Conservation (phyloP, 495 filamentous ascomycete genomes). For the Poronia punctata region DNA sequence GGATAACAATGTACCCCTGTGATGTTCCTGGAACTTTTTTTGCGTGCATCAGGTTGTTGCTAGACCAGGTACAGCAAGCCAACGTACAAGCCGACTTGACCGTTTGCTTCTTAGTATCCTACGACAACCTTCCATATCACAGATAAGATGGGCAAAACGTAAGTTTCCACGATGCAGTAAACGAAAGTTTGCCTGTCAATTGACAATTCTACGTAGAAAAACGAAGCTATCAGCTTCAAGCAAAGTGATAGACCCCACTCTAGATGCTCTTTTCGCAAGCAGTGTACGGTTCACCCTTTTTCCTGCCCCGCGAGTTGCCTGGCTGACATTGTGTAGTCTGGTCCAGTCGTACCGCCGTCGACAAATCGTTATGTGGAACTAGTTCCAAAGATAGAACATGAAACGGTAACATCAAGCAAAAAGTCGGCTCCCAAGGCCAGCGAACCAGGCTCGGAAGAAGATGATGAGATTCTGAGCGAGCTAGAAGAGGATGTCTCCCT, state of each 20-base stretch:
- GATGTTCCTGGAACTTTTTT: no score
- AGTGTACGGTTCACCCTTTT: constrained; percentile 54
- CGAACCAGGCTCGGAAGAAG: constrained; percentile 27
- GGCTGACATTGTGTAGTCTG: constrained; percentile 46
- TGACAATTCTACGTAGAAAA: constrained; percentile 21
- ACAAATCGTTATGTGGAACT: constrained; percentile 41
- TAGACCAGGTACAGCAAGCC: no score
- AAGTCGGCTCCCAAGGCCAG: constrained; percentile 19
- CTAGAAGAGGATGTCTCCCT: constrained; percentile 38
- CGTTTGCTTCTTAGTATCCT: no score
- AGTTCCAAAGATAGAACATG: constrained; percentile 24
- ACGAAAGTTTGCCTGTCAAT: not conserved
- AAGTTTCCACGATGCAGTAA: constrained; percentile 12
- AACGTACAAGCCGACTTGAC: no score
- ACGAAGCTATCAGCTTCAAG: constrained; percentile 27
- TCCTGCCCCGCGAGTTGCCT: not conserved
- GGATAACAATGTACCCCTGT: no score
- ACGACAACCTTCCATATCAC: not conserved
- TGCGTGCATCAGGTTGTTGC: no score
- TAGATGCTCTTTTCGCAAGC: constrained; percentile 73
- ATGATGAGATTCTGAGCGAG: constrained; percentile 33
- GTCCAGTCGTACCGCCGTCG: constrained; percentile 55
- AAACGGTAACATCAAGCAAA: constrained; percentile 24
- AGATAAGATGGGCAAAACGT: constrained; percentile 25
- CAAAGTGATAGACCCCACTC: constrained; percentile 60